Base-by-base conservation (phyloP, 768 basidiomycete species). In the Leccinum arenicola region DNA sequence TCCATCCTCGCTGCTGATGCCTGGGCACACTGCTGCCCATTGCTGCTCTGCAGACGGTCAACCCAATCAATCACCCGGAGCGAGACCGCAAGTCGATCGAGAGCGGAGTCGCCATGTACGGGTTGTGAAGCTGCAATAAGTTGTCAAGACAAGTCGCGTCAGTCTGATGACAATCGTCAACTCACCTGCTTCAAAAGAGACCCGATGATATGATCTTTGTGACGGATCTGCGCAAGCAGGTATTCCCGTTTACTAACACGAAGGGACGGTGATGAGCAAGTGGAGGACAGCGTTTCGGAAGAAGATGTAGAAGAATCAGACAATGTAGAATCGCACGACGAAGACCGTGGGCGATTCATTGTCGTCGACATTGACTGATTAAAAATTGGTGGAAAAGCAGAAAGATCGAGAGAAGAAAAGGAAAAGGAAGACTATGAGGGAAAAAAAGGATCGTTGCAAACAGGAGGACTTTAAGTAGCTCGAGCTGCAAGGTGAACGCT, bases 141-240 rank as follows among this genome's bases (percentile, higher is more conserved):
- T 48, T 33, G 33, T 68, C 36, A 61, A 50, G 8, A 35, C 29
- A 31, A 55, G 45, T 43, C 4, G 9, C 29, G 21, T 4, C 8
- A 49, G 0, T 17, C 4, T 1, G 12, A 50, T 4, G 14, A 36
- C 4, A 50, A 48, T 2, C 19, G 6, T 43, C 6, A 1, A 71
- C 78, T 14, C 33, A 86, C 90, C 78, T 93, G 90, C 70, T 92
- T 92, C 63, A 94, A 80, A 14, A 93, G 82, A 14, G 86, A 88
- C 62, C 92, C 89, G 64, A 94, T 93, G 64, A 93, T 88, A 19
- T 84, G 79, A 75, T 94, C 91, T 76, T 94, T 94, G 75, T 94
- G 91, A 55, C 87, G 82, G 62, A 94, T 87, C 70, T 93, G 89
- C 5, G 90, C 89, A 31, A 93, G 82, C 17, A 94, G 78, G 68